These are phyloP conservation scores for Candida nonsorbophila DNA, from an alignment of 805 yeast genomes.

Conservation along the genomic window DNA sequence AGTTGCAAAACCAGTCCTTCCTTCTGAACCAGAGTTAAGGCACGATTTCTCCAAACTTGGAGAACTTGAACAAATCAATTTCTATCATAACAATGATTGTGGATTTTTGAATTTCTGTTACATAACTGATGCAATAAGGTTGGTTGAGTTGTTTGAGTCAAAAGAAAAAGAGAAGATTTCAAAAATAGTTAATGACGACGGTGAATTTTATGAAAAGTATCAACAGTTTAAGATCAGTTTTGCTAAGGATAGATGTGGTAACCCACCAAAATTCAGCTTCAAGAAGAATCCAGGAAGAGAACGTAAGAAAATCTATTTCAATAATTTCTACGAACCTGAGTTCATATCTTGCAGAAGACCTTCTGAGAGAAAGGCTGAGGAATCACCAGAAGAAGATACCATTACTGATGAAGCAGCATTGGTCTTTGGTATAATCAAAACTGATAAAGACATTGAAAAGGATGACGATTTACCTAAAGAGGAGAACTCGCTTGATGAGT, in stretches of 20 bases:
- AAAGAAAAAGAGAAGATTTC: constrained; percentile 25
- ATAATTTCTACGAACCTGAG: constrained; percentile 1
- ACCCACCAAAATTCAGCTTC: constrained; percentile 52
- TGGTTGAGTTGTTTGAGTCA: constrained; percentile 54
- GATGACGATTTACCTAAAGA: constrained; percentile 1
- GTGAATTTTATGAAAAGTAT: constrained; percentile 39
- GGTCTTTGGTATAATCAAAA: constrained; percentile 37
- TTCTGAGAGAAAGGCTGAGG: constrained; percentile 1
- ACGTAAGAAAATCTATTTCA: constrained; percentile 20
- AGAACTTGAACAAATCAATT: constrained; percentile 71
- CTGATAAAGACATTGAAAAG: constrained; percentile 5
- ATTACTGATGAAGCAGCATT: constrained; percentile 37
- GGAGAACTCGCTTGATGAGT: constrained; percentile 3
- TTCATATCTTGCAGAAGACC: not conserved
- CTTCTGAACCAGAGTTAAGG: constrained; percentile 45
- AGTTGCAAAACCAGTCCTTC: constrained; percentile 16
- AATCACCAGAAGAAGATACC: constrained; percentile 10
- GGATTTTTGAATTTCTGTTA: constrained; percentile 70
- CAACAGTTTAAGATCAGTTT: constrained; percentile 52
- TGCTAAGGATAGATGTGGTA: constrained; percentile 81
- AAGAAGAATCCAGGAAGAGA: constrained; percentile 32
- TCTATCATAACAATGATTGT: constrained; percentile 62
- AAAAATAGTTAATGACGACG: constrained; percentile 22
- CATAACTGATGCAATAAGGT: constrained; percentile 56
- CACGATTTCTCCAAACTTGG: constrained; percentile 62